These are phyloP conservation scores for Alisma plantagoaquatica DNA, from an alignment of 106 monocot genomes.

Conservation along the genomic window DNA sequence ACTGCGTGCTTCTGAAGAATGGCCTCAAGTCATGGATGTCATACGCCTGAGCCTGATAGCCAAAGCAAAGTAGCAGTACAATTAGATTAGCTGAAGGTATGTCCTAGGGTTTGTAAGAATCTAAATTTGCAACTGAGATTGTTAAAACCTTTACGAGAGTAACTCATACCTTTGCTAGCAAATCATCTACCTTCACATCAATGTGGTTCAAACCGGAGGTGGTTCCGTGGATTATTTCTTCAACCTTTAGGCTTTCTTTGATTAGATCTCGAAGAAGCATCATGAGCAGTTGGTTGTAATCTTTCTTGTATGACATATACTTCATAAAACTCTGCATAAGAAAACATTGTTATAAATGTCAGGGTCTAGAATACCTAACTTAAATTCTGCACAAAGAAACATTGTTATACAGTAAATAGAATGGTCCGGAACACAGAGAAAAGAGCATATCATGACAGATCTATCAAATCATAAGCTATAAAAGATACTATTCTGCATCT, in stretches of 20 bases:
- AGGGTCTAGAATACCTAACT: no score
- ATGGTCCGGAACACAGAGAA: no score
- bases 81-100: neutral
- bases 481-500: no score
- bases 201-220: constrained; percentile 40
- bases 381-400: no score
- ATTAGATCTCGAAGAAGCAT: constrained; percentile 71
- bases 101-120: no score
- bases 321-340: constrained; percentile 73
- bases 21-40: constrained; percentile 84
- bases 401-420: no score
- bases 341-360: neutral
- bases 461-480: no score
- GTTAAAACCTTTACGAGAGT: no score
- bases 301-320: constrained; percentile 96
- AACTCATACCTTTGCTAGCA: constrained; percentile 56
- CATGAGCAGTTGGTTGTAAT: constrained; percentile 79
- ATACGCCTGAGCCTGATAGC: constrained; percentile 77
- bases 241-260: constrained; percentile 71
- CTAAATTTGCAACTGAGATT: no score
- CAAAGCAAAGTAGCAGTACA: neutral
- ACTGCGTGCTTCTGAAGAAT: constrained; percentile 66
- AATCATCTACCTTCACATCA: constrained; percentile 78
- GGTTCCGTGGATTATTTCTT: constrained; percentile 67
- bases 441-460: no score